Conservation (phyloP, 2,329 filamentous ascomycete species). For the Claviceps capensis region DNA sequence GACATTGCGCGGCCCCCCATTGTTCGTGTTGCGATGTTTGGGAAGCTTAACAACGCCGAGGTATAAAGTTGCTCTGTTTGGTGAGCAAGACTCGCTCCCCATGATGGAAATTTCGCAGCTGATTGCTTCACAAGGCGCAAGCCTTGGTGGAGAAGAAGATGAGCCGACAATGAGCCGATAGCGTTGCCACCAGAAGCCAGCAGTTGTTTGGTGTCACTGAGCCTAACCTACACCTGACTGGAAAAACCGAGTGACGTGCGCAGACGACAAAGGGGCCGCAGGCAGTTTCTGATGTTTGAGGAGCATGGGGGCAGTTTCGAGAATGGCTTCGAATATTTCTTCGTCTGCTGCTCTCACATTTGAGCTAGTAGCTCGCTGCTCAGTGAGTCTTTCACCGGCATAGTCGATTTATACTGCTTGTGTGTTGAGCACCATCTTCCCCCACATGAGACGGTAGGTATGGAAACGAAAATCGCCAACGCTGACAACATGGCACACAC, state of each 20-base stretch:
- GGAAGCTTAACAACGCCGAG: constrained; percentile 16
- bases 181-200: neutral
- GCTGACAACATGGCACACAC: neutral
- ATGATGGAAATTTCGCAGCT: constrained; percentile 17
- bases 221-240: constrained; percentile 3
- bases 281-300: neutral
- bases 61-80: constrained; percentile 5
- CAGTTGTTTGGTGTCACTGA: neutral
- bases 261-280: neutral
- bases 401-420: neutral
- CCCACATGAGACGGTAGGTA: neutral
- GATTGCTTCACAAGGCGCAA: neutral
- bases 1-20: constrained; percentile 31
- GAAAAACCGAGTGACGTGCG: constrained; percentile 5
- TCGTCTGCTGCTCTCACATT: constrained; percentile 59
- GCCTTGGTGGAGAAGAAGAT: constrained; percentile 9
- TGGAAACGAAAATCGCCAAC: neutral
- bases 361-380: constrained; percentile 65
- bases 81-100: constrained; percentile 2
- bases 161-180: constrained; percentile 12
- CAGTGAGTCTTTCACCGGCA: constrained; percentile 39
- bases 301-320: constrained; percentile 21
- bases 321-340: constrained; percentile 37
- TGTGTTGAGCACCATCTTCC: neutral
- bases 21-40: constrained; percentile 13